Conservation (phyloP, 495 filamentous ascomycete species). For the Parathielavia hyrcaniae region DNA sequence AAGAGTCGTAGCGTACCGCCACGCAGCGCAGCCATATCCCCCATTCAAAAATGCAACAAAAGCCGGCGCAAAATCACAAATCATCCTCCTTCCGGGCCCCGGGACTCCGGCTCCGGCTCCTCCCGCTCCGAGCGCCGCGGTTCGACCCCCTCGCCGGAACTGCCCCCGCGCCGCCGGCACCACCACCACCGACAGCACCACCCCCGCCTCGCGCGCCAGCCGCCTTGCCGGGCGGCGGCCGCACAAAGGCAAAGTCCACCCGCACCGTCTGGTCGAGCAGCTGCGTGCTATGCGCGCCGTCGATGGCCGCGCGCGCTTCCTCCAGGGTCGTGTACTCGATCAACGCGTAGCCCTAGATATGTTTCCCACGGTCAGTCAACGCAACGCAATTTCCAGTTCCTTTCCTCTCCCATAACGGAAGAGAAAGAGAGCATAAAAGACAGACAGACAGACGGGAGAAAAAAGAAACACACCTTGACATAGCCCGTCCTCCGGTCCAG, state of each 20-base stretch:
- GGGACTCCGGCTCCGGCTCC: constrained; percentile 41
- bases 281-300: constrained; percentile 72
- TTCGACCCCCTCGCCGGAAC: constrained; percentile 35
- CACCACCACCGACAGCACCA: constrained; percentile 28
- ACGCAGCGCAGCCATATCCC: too few relatives aligned
- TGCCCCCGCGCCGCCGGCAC: constrained; percentile 38
- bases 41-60: too few relatives aligned
- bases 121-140: constrained; percentile 40
- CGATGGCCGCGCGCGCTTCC: constrained; percentile 80
- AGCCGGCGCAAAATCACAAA: constrained; percentile 2
- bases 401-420: too few relatives aligned
- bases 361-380: too few relatives aligned
- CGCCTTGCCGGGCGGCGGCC: constrained; percentile 71
- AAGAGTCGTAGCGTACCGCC: too few relatives aligned
- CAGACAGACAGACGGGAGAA: background rate
- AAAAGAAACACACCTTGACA: constrained; percentile 70
- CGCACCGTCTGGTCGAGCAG: constrained; percentile 86
- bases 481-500: constrained; percentile 93
- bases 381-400: too few relatives aligned
- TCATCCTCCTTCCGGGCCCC: constrained; percentile 30
- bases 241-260: constrained; percentile 95
- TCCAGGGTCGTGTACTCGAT: constrained; percentile 88
- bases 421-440: too few relatives aligned
- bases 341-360: constrained; percentile 75
- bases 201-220: constrained; percentile 43